Evolutionary conservation across 2,329 filamentous ascomycete species (phyloP).

Genomic region (Aspergillus tamarii): DNA sequence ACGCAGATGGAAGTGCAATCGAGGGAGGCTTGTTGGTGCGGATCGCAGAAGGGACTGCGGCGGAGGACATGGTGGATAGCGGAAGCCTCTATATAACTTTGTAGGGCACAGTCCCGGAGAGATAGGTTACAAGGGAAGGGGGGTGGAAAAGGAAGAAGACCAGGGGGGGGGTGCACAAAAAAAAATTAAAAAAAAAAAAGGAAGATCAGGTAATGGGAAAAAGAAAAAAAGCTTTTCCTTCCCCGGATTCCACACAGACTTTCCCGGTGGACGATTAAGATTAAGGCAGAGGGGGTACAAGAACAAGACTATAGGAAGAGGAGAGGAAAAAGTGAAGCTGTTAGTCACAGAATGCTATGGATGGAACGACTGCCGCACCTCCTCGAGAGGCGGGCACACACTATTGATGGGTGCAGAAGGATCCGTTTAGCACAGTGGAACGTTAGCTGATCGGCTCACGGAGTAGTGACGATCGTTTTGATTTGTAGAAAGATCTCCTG

Average conservation of each 20-base stretch:
- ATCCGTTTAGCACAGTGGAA: constrained; percentile 6
- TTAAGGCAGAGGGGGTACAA: constrained; percentile 16
- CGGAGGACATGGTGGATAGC: constrained; percentile 34
- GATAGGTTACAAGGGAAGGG: constrained; percentile 17
- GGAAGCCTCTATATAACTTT: constrained; percentile 25
- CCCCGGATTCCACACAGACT: constrained; percentile 35
- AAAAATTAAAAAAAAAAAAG: constrained; percentile 18
- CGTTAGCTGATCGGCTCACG: not conserved
- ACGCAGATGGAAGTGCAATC: constrained; percentile 24
- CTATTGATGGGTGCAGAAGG: constrained; percentile 11
- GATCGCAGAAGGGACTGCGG: constrained; percentile 26
- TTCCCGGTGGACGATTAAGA: constrained; percentile 24
- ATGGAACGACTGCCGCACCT: constrained; percentile 17
- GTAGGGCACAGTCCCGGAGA: constrained; percentile 16
- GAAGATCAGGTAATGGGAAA: constrained; percentile 9
- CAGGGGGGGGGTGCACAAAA: not conserved
- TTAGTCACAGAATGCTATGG: constrained; percentile 39
- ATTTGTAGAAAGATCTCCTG: not conserved
- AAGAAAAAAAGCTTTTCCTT: constrained; percentile 25
- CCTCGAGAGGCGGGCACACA: constrained; percentile 19
- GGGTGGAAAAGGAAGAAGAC: constrained; percentile 9
- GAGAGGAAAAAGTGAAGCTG: constrained; percentile 31
- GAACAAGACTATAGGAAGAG: constrained; percentile 18
- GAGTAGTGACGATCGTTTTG: not conserved
- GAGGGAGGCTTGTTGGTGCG: constrained; percentile 30